Evolutionary conservation across 495 filamentous ascomycete genomes (phyloP).

Genomic region (Lasiosphaeria miniovina): DNA sequence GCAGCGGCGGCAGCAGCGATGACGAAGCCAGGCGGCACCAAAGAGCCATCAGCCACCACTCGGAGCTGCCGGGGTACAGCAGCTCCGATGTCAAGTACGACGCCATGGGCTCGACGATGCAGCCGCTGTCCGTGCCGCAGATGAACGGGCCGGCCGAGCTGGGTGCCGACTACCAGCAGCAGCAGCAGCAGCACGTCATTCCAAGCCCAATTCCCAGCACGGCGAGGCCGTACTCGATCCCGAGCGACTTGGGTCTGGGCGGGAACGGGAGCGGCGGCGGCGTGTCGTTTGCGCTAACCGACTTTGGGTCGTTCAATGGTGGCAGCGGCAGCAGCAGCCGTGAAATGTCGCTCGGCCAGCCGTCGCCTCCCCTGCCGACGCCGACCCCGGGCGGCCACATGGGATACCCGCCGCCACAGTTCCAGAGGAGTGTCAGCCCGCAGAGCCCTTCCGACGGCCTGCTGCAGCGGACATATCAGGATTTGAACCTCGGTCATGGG

Average conservation of each 20-base stretch:
- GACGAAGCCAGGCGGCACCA: background rate
- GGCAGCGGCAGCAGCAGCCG: too few species aligned
- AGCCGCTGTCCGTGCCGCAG: background rate
- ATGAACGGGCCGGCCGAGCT: conserved; percentile 3
- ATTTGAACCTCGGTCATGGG: too few species aligned
- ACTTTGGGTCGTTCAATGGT: background rate
- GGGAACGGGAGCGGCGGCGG: background rate
- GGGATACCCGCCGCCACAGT: too few species aligned
- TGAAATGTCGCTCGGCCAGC: too few species aligned
- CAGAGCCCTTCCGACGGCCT: too few species aligned
- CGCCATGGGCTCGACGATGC: background rate
- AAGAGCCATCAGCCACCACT: background rate
- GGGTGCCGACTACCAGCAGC: background rate
- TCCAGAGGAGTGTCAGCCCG: too few species aligned
- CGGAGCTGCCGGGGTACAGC: conserved; percentile 10
- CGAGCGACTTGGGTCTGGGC: background rate
- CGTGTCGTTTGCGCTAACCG: background rate
- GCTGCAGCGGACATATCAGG: too few species aligned
- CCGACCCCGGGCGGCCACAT: too few species aligned
- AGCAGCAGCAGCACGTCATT: background rate
- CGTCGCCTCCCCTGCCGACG: too few species aligned
- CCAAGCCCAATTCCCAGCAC: conserved; percentile 1
- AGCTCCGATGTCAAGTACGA: conserved; percentile 1
- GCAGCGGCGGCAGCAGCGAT: background rate
- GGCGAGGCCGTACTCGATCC: background rate